phyloP scores from a whole-genome alignment of 1,284 basidiomycete genomes.

The Athelia sp. region DNA sequence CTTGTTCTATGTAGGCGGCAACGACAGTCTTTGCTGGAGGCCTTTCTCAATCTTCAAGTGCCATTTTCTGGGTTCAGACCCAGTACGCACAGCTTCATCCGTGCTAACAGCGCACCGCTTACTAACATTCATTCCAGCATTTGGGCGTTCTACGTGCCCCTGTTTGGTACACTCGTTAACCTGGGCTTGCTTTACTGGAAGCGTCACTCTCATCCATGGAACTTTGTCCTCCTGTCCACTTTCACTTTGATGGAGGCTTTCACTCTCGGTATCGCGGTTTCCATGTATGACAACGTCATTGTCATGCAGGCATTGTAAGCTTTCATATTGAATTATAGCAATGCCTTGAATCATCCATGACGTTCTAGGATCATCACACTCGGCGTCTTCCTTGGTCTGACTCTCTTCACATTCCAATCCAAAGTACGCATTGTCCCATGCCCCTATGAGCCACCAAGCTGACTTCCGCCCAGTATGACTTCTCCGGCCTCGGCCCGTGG shows the following conservation, averaged over 20 bases:
- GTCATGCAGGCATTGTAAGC: conserved; percentile 83
- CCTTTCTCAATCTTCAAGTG: conserved; percentile 52
- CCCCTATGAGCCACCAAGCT: background rate
- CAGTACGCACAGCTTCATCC: conserved; percentile 39
- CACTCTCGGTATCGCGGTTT: conserved; percentile 72
- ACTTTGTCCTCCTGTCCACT: conserved; percentile 70
- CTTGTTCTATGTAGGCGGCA: conserved; percentile 41
- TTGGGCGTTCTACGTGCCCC: conserved; percentile 73
- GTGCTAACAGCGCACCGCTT: background rate
- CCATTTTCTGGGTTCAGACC: conserved; percentile 63
- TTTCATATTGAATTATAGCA: background rate
- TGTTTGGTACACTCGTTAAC: conserved; percentile 71
- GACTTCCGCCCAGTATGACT: conserved; percentile 62
- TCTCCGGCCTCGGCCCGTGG: conserved; percentile 81
- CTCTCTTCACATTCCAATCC: conserved; percentile 81
- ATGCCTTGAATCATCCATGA: conserved; percentile 10
- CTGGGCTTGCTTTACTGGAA: conserved; percentile 83
- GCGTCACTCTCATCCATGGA: conserved; percentile 79
- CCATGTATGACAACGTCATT: conserved; percentile 71
- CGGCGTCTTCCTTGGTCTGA: conserved; percentile 84
- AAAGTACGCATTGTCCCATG: conserved; percentile 43
- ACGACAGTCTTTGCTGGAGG: conserved; percentile 66
- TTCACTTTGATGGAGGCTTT: conserved; percentile 82
- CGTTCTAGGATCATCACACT: conserved; percentile 67
- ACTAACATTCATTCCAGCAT: conserved; percentile 30